Evolutionary conservation across 768 basidiomycete genomes (phyloP), one percentile per base, ranked within the genome.

Genomic region (Suillus ampliporus): DNA sequence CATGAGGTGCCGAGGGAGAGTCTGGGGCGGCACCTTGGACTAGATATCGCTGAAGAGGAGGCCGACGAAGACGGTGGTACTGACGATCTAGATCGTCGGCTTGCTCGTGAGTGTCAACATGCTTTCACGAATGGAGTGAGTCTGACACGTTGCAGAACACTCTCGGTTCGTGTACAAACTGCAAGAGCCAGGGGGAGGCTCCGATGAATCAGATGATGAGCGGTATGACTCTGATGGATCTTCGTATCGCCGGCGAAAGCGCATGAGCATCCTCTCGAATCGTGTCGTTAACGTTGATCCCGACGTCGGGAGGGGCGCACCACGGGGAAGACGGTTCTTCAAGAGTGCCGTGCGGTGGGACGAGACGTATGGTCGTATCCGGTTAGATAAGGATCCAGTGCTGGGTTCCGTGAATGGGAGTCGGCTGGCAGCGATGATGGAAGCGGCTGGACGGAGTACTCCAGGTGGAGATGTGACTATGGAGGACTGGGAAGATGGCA

Each of bases 1-100:
- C 94, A 95, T 26, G 87, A 90, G 54, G 90, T 94, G 1, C 95
- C 95, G 0, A 75, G 83, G 46, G 87, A 92, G 66, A 86, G 86
- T 38, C 67, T 97, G 7, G 84, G 82, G 4, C 76, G 80, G 38
- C 88, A 92, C 66, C 77, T 92, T 5, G 86, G 86, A 0, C 81
- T 90, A 61, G 79, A 78, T 17, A 73, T 72, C 34, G 81, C 83
- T 37, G 82, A 85, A 14, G 82, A 82, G 4, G 68, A 71, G 10
- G 67, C 66, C 7, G 82, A 82, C 41, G 79, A 84, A n/a, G 70
- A 72, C 7, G 71, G 62, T 46, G 73, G 73, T 37, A 75, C 77
- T 69, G 90, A 93, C 64, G 84, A 87, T 17, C 68, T 92, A 41
- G 91, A 93, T 69, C 84, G 84, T 61, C 82, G 79, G 52, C 79